Evolutionary conservation across 495 filamentous ascomycete species (phyloP), one percentile per base, ranked within the genome.

Genomic region (Aspergillus avenaceus): DNA sequence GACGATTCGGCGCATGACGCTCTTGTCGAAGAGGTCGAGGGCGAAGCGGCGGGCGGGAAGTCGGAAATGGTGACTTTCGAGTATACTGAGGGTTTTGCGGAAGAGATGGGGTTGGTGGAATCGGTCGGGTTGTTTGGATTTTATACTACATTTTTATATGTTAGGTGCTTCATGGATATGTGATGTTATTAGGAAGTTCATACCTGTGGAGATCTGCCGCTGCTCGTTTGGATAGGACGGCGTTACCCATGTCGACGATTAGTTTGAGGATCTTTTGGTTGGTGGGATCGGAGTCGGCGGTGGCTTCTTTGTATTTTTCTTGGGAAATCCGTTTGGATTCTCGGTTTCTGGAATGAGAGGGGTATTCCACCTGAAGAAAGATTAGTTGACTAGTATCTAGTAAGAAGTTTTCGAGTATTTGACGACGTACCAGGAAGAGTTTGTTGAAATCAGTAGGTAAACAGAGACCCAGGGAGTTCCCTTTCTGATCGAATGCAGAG

Each of bases 51-150:
- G 84, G 41, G 90, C 84, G 5, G 82, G 83, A 19, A 97, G 75
- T 25, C 92, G 81, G 65, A 90, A 97, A 59, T 93, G 88, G 54
- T 96, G 90, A 43, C 81, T 84, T 70, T 96, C 93, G n/a, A 98
- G 75, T 26, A 97, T 71, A 26, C 73, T 77, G 74, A 97, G 84
- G 48, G 91, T 83, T 63, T 90, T 87, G 47, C 81, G 83, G 72
- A 96, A 97, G 27, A 97, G 75, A 26, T 75, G 71, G 28, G 84
- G 77, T 58, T 88, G 85, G 25, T 77, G 79, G 69, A 98, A 97
- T 12, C 80, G 79, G 6, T 83, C 73, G 2, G 83, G 79, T 54
- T 82, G 77, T 53, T 81, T 85, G 11, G 73, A 64, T 73, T 88
- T 89, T 47, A 86, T 72, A 47, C 84, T 85, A 55, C 55, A 50